Conservation (phyloP, 345 rosid species). For the Hibiscus syriacus region DNA sequence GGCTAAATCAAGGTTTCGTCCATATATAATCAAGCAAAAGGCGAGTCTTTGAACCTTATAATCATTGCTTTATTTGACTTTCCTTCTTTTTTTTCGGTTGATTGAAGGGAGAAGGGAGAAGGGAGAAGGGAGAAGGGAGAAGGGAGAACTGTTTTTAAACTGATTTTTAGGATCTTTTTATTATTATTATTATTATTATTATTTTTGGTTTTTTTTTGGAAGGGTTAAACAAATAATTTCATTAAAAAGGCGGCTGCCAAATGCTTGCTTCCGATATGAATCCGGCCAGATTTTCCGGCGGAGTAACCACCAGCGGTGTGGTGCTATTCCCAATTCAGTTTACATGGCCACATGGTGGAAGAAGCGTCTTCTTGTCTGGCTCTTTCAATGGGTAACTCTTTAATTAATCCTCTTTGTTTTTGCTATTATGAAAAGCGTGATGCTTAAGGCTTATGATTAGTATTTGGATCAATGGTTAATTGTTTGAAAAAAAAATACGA, state of each 20-base stretch:
- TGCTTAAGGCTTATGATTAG: neutral
- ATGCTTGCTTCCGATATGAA: constrained; percentile 36
- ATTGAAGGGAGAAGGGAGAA: no score
- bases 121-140: no score
- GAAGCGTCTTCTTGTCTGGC: constrained; percentile 48
- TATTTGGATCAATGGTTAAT: constrained; percentile 6
- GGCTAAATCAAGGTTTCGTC: neutral
- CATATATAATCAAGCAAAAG: neutral
- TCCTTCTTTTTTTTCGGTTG: neutral
- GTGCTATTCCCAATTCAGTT: constrained; percentile 42
- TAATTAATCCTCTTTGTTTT: neutral
- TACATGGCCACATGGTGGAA: constrained; percentile 68
- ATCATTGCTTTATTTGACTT: neutral
- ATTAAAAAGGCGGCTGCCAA: constrained; percentile 3
- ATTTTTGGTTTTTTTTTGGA: neutral
- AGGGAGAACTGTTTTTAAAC: neutral
- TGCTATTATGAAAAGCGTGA: neutral
- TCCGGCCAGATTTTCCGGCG: constrained; percentile 26
- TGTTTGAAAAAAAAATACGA: neutral
- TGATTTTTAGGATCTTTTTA: neutral
- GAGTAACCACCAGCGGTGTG: constrained; percentile 13
- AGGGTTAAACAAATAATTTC: neutral
- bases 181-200: no score
- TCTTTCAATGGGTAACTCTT: constrained; percentile 47
- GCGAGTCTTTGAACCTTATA: neutral